Percentiles rank a stretch among this genome's conserved stretches.
Evolutionary conservation across 768 basidiomycete genomes (phyloP).

Genomic region (Trametes meyenii): DNA sequence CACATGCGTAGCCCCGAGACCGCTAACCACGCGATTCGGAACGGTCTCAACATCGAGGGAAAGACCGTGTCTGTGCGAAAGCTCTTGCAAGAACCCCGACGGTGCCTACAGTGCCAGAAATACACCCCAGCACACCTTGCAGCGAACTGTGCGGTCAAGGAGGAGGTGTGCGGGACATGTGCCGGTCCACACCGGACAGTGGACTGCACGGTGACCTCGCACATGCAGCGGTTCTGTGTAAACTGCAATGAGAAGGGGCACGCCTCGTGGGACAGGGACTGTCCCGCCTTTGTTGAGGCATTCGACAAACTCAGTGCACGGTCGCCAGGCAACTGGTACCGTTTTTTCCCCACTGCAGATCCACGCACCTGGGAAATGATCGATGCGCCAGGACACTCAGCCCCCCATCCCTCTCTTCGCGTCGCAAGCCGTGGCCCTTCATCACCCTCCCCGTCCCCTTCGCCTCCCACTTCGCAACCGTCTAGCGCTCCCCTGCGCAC

Average conservation of each 20-base stretch:
- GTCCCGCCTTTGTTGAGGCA: background rate
- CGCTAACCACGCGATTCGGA: background rate
- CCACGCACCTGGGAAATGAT: background rate
- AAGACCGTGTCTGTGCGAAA: background rate
- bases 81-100: background rate
- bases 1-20: background rate
- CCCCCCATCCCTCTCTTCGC: background rate
- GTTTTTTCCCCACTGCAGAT: background rate
- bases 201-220: background rate
- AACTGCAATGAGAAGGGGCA: background rate
- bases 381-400: background rate
- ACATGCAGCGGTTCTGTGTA: background rate
- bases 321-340: background rate
- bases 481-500: background rate
- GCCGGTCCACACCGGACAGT: background rate
- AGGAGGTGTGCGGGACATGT: background rate
- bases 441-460: background rate
- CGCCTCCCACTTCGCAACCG: too few species aligned
- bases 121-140: background rate
- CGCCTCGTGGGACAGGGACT: background rate
- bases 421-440: too few species aligned
- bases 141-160: background rate
- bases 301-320: background rate
- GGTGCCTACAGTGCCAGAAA: background rate
- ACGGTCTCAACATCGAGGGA: background rate